Evolutionary conservation across 2,329 filamentous ascomycete species (phyloP), one percentile per base, ranked within the genome.

Genomic region (Penicillium sp.): DNA sequence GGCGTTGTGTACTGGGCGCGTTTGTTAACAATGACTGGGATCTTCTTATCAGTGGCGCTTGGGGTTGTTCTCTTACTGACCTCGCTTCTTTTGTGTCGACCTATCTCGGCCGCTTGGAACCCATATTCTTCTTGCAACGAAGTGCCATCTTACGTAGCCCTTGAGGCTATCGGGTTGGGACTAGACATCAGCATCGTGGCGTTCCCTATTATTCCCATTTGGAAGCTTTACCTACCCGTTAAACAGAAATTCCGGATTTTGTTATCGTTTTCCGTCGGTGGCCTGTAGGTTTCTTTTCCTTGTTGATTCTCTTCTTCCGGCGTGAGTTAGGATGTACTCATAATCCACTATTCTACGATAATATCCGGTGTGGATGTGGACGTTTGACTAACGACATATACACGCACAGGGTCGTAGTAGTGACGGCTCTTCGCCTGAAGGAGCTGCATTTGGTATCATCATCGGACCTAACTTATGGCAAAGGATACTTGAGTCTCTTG

Each of bases 121-220:
- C 51, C 51, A 42, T 54, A 26, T 26, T 54, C 42, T 40, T 54
- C 42, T 3, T 47, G 42, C n/a, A 45, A 47, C 33, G 51, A 54
- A 42, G 46, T 47, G n/a, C 42, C 30, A 1, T 47, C 52, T 20
- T 54, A 38, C 24, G 21, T 54, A 16, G 28, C 30, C 20, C 16
- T 54, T 18, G 52, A 54, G 21, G 52, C 28, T 14, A 47, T 45
- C 4, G 43, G 52, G 16, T 18, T 54, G 16, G 52, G 21, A 9
- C 43, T 54, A 18, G 52, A 54, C 11, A n/a, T 54, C 28, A 35
- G 16, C 12, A 54, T 47, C 8, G 43, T 45, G 3, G 24, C 21
- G 20, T n/a, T 54, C 18, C 52, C 43, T 23, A 35, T 42, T 38
- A 1, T 28, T 38, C 16, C 20, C 4, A 9, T 47, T 3, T 47